Evolutionary conservation across 345 rosid species (phyloP), one percentile per base, ranked within the genome.

Genomic region (Hevea brasiliensis): DNA sequence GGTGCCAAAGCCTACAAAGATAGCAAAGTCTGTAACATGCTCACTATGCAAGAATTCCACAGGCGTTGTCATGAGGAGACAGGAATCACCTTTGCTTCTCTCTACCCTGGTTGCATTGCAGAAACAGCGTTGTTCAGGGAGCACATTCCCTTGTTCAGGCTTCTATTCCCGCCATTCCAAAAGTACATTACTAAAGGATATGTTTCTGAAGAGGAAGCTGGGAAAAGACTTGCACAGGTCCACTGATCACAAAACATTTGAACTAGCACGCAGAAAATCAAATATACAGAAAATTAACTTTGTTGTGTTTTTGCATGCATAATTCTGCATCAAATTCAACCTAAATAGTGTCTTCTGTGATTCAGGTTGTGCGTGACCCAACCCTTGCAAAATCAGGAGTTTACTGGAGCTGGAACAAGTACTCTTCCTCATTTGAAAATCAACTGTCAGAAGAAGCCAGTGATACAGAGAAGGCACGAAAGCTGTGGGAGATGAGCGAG

Each of bases 1-100:
- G 98, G 98, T 62, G 98, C 98, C 32, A 94, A 94, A 81, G 97
- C 98, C 68, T 92, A 94, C 81, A 94, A 92, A 81, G 98, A 94
- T 84, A 94, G 98, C 82, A 94, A 94, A 76, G 97, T 94, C 54
- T 94, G 97, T 87, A 94, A 94, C 77, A 94, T 94, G 97, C 86
- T 94, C 47, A 88, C 91, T 7, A 94, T 94, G 98, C 98, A 92
- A 72, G 97, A 94, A 75, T 88, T 94, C 76, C 98, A 94, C 80
- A 81, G 94, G 79, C 91, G 92, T 14, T 94, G 81, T 84, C 97
- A 94, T 4, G 93, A 94, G 64, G 95, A 94, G 23, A 90, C 97
- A 0, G 98, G 90, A 8, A 86, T 92, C 63, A 82, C 97, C 18
- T 94, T 94, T 24, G 90, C 97, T 10, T 94, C 97, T 61, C 90